phyloP scores from a whole-genome alignment of 352 stramenopile species.

The Phytophthora foliorum region DNA sequence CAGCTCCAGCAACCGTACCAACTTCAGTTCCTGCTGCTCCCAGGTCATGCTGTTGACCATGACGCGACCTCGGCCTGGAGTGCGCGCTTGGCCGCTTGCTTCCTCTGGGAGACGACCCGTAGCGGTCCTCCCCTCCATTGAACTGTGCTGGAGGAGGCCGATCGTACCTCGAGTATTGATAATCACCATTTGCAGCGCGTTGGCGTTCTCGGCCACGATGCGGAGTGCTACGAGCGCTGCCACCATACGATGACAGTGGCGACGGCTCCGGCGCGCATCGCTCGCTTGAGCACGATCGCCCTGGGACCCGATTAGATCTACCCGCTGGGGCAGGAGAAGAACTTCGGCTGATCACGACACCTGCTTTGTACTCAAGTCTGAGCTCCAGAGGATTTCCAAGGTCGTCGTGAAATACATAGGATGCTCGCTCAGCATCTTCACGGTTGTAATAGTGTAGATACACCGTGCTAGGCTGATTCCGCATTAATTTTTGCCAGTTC shows the following conservation, averaged over 20 bases:
- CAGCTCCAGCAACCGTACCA: background rate
- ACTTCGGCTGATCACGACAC: slow-evolving; percentile 30
- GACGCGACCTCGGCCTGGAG: slow-evolving; percentile 11
- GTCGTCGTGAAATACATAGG: slow-evolving; percentile 48
- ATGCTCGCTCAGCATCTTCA: slow-evolving; percentile 52
- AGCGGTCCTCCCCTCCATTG: background rate
- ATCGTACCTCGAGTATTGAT: slow-evolving; percentile 17
- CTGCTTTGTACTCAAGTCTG: slow-evolving; percentile 41
- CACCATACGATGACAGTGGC: slow-evolving; percentile 7
- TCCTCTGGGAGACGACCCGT: background rate
- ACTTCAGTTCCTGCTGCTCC: background rate
- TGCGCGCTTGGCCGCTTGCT: slow-evolving; percentile 1
- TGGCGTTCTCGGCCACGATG: slow-evolving; percentile 13
- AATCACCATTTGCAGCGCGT: slow-evolving; percentile 1
- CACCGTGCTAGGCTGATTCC: slow-evolving; percentile 32
- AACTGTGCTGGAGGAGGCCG: slow-evolving; percentile 4
- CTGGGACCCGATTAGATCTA: slow-evolving; percentile 4
- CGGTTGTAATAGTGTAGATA: slow-evolving; percentile 62
- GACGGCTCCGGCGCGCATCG: slow-evolving; percentile 23
- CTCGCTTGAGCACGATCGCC: slow-evolving; percentile 45
- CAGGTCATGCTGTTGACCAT: background rate
- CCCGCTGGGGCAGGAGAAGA: slow-evolving; percentile 18
- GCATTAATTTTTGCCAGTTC: slow-evolving; percentile 58
- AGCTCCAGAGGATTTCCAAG: slow-evolving; percentile 43
- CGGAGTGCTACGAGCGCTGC: slow-evolving; percentile 15